Evolutionary conservation across 2,329 filamentous ascomycete species (phyloP), one percentile per base, ranked within the genome.

Genomic region (Didymella exigua): DNA sequence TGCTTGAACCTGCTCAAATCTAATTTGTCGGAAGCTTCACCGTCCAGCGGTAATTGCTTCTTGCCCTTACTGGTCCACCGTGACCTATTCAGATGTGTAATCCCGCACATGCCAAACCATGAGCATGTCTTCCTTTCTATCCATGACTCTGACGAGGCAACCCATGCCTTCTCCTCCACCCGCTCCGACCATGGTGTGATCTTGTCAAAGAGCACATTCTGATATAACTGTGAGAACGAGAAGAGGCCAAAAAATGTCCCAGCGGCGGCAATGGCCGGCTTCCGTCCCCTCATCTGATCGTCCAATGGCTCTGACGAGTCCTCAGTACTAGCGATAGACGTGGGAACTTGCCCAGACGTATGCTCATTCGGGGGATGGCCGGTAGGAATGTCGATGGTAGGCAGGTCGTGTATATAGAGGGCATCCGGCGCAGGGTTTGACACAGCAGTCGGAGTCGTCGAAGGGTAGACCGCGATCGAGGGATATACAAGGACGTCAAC

Each of bases 61-160:
- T 66, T 68, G 23, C 61, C 54, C 55, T 66, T 68, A 67, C 73
- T 72, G 3, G 74, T 76, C 81, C 82, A 84, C 23, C 71, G 67
- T 24, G 72, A 65, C 40, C 73, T 74, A 41, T 78, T 83, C 61
- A 93, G 78, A 70, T 96, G 90, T 46, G 88, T 80, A n/a, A 90
- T 73, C 21, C 91, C 91, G 70, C 92, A 96, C 24, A 96, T 74
- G 29, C 89, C 83, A 36, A 96, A 77, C 88, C 89, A 96, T 40
- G 86, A 84, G 72, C 92, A 96, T 7, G 86, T 79, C 41, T 72
- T 75, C 45, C 69, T 65, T 38, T 76, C 74, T 16, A 76, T 13
- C 74, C 75, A 76, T 21, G 74, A 76, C 23, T 66, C 58, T 7
- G 75, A 76, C 10, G 71, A 75, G 24, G 64, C 68, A 21, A 76